A percentile compares a stretch with the other conserved stretches of the same genome.
Evolutionary conservation across 225 moss, liverwort and hornwort genomes (phyloP).

Genomic region (Bryoerythrophyllum caledonicum): DNA sequence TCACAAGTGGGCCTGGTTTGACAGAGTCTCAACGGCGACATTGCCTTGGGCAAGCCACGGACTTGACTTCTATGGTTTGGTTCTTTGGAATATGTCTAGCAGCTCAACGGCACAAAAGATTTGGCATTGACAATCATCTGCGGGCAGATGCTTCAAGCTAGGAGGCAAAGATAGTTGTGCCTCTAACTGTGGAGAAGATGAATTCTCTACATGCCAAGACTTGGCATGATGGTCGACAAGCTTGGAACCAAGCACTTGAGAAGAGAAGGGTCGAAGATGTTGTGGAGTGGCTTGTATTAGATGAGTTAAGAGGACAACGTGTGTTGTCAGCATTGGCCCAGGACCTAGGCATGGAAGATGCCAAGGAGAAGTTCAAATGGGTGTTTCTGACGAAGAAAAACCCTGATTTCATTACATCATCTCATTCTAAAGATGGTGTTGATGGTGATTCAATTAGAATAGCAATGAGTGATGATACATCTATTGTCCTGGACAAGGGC

Average conservation of each 20-base stretch:
- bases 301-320: not conserved
- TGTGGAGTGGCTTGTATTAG: not conserved
- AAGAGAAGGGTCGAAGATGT: not conserved
- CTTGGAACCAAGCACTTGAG: not conserved
- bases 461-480: too few species aligned
- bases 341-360: not conserved
- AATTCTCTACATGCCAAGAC: not conserved
- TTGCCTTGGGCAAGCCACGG: not conserved
- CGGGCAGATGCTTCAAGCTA: not conserved
- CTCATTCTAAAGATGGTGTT: too few species aligned
- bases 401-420: too few species aligned
- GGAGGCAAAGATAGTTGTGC: not conserved
- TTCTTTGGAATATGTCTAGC: not conserved
- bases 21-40: not conserved
- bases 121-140: not conserved
- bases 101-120: not conserved
- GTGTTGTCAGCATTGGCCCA: not conserved
- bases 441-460: too few species aligned
- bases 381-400: too few species aligned
- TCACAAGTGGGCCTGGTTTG: not conserved
- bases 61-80: not conserved
- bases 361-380: not conserved
- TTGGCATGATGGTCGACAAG: not conserved
- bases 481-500: too few species aligned
- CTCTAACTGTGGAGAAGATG: not conserved